Percentiles rank a stretch among this genome's conserved stretches.
Conservation (phyloP, 2,329 filamentous ascomycete genomes). For the Fusarium zealandicum region DNA sequence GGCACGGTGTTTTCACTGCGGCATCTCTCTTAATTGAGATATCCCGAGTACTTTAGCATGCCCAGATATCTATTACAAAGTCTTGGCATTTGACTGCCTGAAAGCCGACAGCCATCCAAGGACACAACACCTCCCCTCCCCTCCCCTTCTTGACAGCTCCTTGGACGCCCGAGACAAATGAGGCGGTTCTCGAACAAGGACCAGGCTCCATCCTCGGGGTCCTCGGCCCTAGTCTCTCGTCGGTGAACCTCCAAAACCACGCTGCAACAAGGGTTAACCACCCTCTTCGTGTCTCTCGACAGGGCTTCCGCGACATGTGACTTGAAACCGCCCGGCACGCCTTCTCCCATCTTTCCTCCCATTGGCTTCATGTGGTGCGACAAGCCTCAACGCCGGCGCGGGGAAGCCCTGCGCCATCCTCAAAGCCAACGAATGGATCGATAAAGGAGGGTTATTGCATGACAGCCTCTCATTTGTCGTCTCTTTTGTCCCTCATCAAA, state of each 20-base stretch:
- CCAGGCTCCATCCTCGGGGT: background rate
- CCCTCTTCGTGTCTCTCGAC: background rate
- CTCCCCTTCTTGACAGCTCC: no score
- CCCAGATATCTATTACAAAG: no score
- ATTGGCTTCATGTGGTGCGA: constrained; percentile 9
- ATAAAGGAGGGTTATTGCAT: constrained; percentile 21
- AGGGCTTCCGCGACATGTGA: constrained; percentile 6
- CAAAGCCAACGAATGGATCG: background rate
- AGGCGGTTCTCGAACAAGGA: background rate
- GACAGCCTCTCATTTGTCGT: constrained; percentile 1
- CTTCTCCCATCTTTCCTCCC: background rate
- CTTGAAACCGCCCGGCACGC: constrained; percentile 10
- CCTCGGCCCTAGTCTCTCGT: background rate
- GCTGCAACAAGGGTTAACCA: background rate
- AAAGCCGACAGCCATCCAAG: no score
- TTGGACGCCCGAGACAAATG: background rate
- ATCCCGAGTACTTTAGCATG: no score
- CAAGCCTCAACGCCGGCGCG: background rate
- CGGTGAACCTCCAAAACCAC: constrained; percentile 3
- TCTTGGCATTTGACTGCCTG: no score
- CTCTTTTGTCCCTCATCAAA: background rate
- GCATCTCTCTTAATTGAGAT: no score
- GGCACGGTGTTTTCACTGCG: no score
- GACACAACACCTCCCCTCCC: no score
- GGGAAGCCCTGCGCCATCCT: constrained; percentile 2